phyloP scores from a whole-genome alignment of 768 basidiomycete genomes.

The Mycena filopes region DNA sequence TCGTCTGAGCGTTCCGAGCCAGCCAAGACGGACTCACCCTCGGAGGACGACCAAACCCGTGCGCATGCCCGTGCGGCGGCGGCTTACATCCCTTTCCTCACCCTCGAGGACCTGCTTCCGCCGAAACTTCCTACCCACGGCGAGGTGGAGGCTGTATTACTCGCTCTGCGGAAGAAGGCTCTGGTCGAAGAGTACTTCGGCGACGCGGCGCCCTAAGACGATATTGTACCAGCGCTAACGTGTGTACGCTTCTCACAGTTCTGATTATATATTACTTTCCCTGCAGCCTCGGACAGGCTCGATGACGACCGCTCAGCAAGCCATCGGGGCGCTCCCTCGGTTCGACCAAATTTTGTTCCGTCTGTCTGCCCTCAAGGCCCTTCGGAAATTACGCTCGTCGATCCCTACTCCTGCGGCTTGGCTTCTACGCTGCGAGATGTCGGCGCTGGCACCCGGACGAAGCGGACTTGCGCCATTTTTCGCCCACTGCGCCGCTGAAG shows the following conservation, averaged over 20 bases:
- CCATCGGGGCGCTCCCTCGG: slow-evolving; percentile 12
- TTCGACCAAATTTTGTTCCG: not conserved
- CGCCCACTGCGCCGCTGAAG: too few species aligned
- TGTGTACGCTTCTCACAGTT: slow-evolving; percentile 11
- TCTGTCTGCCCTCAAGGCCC: too few species aligned
- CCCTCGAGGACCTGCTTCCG: slow-evolving; percentile 74
- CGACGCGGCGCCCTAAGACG: slow-evolving; percentile 42
- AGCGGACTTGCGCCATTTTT: slow-evolving; percentile 15
- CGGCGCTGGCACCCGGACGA: slow-evolving; percentile 6
- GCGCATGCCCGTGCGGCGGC: slow-evolving; percentile 68
- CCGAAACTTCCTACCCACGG: slow-evolving; percentile 80
- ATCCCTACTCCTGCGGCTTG: slow-evolving; percentile 5
- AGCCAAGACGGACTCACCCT: slow-evolving; percentile 35
- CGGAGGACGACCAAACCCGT: slow-evolving; percentile 34
- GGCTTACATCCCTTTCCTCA: slow-evolving; percentile 79
- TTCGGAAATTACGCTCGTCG: slow-evolving; percentile 16
- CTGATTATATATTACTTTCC: not conserved
- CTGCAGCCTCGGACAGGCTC: not conserved
- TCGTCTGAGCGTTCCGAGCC: slow-evolving; percentile 45
- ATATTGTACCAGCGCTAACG: slow-evolving; percentile 2
- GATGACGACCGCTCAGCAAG: slow-evolving; percentile 16
- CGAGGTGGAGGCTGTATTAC: slow-evolving; percentile 82
- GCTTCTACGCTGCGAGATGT: not conserved
- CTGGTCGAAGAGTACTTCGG: slow-evolving; percentile 81
- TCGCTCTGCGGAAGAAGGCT: slow-evolving; percentile 82